Evolutionary conservation across 305 asterid species (phyloP).

Genomic region (Salvia sclarea): DNA sequence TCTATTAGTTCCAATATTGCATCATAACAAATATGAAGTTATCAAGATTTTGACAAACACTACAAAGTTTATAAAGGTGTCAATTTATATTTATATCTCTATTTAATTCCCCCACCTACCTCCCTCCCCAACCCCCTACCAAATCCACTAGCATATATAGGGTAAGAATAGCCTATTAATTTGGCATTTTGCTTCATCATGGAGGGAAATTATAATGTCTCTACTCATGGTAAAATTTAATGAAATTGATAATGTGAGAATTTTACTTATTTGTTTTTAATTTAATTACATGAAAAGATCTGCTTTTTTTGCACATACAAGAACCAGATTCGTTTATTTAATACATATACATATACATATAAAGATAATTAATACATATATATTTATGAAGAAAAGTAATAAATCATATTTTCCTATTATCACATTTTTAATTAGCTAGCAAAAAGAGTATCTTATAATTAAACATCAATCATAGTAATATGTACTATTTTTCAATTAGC

Average conservation of each 20-base stretch:
- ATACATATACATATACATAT: too few species aligned
- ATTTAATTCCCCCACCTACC: constrained; percentile 9
- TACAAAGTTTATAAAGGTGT: constrained; percentile 21
- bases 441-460: too few species aligned
- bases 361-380: too few species aligned
- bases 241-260: not conserved
- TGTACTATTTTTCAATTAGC: too few species aligned
- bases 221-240: not conserved
- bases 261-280: too few species aligned
- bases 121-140: constrained; percentile 18
- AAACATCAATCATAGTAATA: too few species aligned
- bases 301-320: too few species aligned
- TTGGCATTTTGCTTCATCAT: not conserved
- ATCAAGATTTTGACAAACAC: constrained; percentile 25
- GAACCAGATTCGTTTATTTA: too few species aligned
- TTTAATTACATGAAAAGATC: too few species aligned
- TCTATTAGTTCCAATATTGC: constrained; percentile 22
- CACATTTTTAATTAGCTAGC: too few species aligned
- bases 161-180: constrained; percentile 26
- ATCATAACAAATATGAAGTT: constrained; percentile 16
- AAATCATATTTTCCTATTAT: too few species aligned
- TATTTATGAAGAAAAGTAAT: too few species aligned
- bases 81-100: not conserved
- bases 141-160: constrained; percentile 29
- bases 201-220: not conserved